Conservation (phyloP, 140 eudicot species). For the Senecio squalidus region DNA sequence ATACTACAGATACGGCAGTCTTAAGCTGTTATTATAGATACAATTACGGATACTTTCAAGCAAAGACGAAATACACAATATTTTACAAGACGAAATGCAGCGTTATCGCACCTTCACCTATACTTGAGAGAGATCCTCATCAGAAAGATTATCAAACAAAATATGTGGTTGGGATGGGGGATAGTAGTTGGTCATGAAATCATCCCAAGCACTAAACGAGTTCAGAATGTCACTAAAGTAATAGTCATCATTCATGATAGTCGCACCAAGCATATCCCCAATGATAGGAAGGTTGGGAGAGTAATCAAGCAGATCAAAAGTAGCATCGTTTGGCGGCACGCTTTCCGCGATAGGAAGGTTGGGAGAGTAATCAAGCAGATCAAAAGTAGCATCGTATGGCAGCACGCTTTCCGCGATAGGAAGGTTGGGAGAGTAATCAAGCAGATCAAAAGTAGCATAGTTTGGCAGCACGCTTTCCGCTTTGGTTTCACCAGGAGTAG, state of each 20-base stretch:
- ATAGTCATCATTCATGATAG: conserved; percentile 33
- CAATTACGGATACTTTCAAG: conserved; percentile 5
- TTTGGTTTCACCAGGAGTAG: background rate
- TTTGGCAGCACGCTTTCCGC: no score
- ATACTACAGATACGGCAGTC: background rate
- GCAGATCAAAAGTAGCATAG: background rate
- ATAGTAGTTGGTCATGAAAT: conserved; percentile 31
- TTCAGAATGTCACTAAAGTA: conserved; percentile 35
- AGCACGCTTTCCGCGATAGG: no score
- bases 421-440: conserved; percentile 4
- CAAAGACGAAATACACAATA: background rate
- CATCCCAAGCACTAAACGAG: conserved; percentile 40
- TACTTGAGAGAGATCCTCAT: conserved; percentile 34
- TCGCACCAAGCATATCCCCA: conserved; percentile 23
- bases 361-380: conserved; percentile 1
- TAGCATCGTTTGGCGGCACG: no score
- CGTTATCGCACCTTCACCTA: conserved; percentile 1
- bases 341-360: conserved; percentile 17
- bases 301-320: background rate
- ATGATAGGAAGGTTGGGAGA: conserved; percentile 13
- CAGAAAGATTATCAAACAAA: conserved; percentile 35
- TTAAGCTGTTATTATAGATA: background rate
- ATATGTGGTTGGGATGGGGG: conserved; percentile 28
- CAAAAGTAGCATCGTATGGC: no score
- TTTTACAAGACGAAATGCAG: background rate